Evolutionary conservation across 306 rosid genomes (phyloP), one percentile per base, ranked within the genome.

Genomic region (Corylus americana): DNA sequence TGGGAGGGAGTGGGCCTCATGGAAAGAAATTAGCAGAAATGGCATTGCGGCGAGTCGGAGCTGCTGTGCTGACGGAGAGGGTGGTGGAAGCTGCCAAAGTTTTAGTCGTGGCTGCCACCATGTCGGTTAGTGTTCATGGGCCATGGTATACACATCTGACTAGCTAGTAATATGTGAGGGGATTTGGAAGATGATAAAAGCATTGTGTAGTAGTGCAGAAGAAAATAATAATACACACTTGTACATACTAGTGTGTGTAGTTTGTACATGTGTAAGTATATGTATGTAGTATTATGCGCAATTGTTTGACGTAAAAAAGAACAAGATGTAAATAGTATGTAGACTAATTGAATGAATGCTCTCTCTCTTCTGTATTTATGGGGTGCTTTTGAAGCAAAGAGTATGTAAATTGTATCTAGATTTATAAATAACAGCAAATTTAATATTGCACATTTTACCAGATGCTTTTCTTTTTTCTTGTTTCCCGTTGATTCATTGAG

Each of bases 21-120:
- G 99, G 99, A 76, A 91, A 78, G 78, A 88, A 87, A 79, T 78
- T 95, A 73, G 96, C 92, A 0, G 96, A 86, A 83, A 74, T 80
- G 76, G 91, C 92, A 44, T 93, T 95, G 69, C 84, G 88, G 75
- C 96, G 88, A 82, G 89, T 93, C 44, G 99, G 99, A 74, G 92
- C 92, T 1, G 88, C 62, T 13, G 83, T 78, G 76, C 87, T 91
- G 71, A 80, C 85, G 0, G 88, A 88, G 8, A 87, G 74, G 82
- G 84, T 88, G 68, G 92, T 91, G 84, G 90, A 89, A 88, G 91
- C 90, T 74, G 94, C 94, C 42, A 70, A 76, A 81, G 87, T 93
- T 93, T 93, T 95, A 84, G 91, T 89, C 73, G 85, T 79, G 88
- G 93, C 88, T 49, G 92, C 98, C 79, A 86, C 86, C 39, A 63